phyloP scores from a whole-genome alignment of 2,329 filamentous ascomycete genomes.

The Alternaria infectoria region DNA sequence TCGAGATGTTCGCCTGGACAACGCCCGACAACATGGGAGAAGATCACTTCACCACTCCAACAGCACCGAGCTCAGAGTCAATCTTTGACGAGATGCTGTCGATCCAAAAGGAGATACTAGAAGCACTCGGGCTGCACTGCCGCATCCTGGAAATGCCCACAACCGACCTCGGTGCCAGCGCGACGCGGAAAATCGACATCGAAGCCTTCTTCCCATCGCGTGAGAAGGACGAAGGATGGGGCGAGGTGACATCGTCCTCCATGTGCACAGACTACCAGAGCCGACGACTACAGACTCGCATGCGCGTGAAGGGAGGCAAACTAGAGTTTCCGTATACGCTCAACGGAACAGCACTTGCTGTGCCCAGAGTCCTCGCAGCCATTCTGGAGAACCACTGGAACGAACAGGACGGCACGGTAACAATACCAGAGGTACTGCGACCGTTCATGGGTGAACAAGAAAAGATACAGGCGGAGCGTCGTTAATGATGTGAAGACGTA shows the following conservation, averaged over 20 bases:
- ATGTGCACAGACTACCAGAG: constrained; percentile 96
- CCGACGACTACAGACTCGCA: constrained; percentile 77
- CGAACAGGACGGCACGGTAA: constrained; percentile 68
- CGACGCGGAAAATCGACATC: constrained; percentile 86
- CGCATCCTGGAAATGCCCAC: constrained; percentile 93
- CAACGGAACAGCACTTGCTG: constrained; percentile 91
- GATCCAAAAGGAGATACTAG: constrained; percentile 84
- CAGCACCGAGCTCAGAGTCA: constrained; percentile 55
- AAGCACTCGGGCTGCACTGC: constrained; percentile 78
- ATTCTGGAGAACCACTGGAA: constrained; percentile 92
- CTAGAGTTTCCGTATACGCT: constrained; percentile 83
- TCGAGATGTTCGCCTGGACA: constrained; percentile 96
- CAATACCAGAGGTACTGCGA: constrained; percentile 78
- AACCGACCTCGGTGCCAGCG: constrained; percentile 86
- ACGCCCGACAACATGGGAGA: constrained; percentile 56
- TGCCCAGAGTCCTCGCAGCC: constrained; percentile 87
- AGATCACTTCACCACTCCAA: constrained; percentile 40
- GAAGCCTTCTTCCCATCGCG: constrained; percentile 93
- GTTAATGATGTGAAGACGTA: constrained; percentile 13
- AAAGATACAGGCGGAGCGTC: constrained; percentile 37
- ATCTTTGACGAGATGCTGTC: constrained; percentile 85
- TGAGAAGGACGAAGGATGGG: constrained; percentile 75
- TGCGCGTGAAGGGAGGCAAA: constrained; percentile 61
- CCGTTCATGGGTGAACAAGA: constrained; percentile 75
- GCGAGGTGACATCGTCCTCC: constrained; percentile 88